phyloP scores from a whole-genome alignment of 2,329 filamentous ascomycete species.

The Aspergillus uvarum region DNA sequence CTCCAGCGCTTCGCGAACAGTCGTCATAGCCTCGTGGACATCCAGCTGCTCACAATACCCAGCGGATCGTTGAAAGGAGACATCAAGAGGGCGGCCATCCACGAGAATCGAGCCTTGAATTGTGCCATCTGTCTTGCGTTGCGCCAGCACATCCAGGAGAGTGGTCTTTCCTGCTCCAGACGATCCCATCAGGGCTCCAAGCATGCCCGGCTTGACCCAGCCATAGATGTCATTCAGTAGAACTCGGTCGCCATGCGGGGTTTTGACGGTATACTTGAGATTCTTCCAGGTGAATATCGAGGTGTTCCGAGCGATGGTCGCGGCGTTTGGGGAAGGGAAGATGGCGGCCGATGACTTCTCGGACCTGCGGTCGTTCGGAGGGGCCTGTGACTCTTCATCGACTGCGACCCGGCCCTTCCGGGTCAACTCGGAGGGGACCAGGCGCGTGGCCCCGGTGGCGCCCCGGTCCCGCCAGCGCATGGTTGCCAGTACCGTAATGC shows the following conservation, averaged over 20 bases:
- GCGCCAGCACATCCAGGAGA: slow-evolving; percentile 56
- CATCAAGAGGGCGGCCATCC: not conserved
- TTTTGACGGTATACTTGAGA: slow-evolving; percentile 65
- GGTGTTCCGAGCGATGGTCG: too few relatives aligned
- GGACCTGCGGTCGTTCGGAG: too few relatives aligned
- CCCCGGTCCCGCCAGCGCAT: too few relatives aligned
- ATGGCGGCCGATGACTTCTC: too few relatives aligned
- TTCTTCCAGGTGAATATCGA: slow-evolving; percentile 63
- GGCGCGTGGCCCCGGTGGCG: too few relatives aligned
- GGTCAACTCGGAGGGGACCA: too few relatives aligned
- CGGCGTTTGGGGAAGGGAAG: too few relatives aligned
- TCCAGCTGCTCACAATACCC: slow-evolving; percentile 64
- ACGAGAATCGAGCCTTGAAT: slow-evolving; percentile 50
- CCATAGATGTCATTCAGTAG: slow-evolving; percentile 41
- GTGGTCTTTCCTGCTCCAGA: slow-evolving; percentile 62
- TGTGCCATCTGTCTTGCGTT: slow-evolving; percentile 59
- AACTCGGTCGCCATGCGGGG: slow-evolving; percentile 59
- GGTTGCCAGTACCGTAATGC: too few relatives aligned
- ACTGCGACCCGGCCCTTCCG: too few relatives aligned
- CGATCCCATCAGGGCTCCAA: slow-evolving; percentile 56
- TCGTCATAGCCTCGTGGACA: slow-evolving; percentile 75
- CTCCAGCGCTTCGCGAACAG: slow-evolving; percentile 78
- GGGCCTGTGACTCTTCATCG: too few relatives aligned
- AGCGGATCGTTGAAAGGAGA: too few relatives aligned
- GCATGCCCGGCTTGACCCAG: slow-evolving; percentile 45